phyloP scores from a whole-genome alignment of 768 basidiomycete species.

The Tylopilus balloui region DNA sequence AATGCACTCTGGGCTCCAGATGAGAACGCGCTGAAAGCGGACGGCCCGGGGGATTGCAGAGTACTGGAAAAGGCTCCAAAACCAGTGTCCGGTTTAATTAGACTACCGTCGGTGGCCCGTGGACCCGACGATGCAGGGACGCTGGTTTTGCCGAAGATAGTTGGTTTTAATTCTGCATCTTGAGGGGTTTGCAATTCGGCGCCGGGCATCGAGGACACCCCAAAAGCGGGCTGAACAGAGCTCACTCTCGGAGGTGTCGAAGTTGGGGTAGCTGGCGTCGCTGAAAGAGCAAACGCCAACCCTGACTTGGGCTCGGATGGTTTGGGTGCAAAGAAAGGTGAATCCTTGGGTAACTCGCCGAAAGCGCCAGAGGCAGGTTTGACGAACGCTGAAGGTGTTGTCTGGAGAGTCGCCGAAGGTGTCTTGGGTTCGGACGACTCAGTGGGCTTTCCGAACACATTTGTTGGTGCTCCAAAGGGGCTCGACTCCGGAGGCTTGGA shows the following conservation, averaged over 20 bases:
- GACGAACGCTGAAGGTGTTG: slow-evolving; percentile 32
- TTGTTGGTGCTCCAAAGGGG: neutral
- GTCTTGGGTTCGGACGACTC: slow-evolving; percentile 10
- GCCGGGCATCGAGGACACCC: slow-evolving; percentile 33
- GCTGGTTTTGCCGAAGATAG: slow-evolving; percentile 32
- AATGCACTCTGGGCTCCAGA: slow-evolving; percentile 29
- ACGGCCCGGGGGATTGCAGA: slow-evolving; percentile 11
- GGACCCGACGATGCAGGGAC: slow-evolving; percentile 4
- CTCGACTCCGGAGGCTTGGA: slow-evolving; percentile 9
- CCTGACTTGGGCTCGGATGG: slow-evolving; percentile 31
- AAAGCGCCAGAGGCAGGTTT: slow-evolving; percentile 37
- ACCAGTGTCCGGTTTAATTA: slow-evolving; percentile 34
- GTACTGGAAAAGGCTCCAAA: slow-evolving; percentile 32
- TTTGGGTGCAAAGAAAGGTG: slow-evolving; percentile 50
- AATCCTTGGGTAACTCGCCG: slow-evolving; percentile 36
- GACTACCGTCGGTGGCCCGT: slow-evolving; percentile 14
- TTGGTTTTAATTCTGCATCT: slow-evolving; percentile 23
- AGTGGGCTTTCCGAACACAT: slow-evolving; percentile 6
- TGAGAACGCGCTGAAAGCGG: slow-evolving; percentile 36
- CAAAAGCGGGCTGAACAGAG: slow-evolving; percentile 33
- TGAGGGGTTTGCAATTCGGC: slow-evolving; percentile 8
- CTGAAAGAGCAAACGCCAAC: slow-evolving; percentile 36
- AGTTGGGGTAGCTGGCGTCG: slow-evolving; percentile 13
- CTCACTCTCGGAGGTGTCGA: slow-evolving; percentile 21
- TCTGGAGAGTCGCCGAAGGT: slow-evolving; percentile 9